These are phyloP conservation scores for Cenchrus americanus DNA, from an alignment of 176 grass and related monocot genomes.

Conservation along the genomic window DNA sequence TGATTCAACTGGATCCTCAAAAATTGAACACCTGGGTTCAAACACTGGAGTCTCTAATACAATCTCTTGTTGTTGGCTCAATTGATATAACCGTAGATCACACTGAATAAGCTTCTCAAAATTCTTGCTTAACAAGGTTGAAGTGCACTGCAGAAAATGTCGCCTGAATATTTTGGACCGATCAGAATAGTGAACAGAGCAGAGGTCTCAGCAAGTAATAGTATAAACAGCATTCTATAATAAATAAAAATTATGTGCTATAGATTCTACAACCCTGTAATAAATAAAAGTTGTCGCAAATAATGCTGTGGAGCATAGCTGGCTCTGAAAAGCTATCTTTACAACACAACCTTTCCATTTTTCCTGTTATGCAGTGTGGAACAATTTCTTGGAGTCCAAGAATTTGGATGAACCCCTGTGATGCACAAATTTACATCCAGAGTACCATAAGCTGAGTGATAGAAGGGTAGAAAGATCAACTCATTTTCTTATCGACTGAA, in stretches of 20 bases:
- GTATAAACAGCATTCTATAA: background rate
- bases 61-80: constrained; percentile 82
- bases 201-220: constrained; percentile 5
- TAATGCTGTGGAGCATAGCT: background rate
- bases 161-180: constrained; percentile 57
- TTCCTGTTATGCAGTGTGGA: background rate
- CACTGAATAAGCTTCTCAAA: constrained; percentile 98
- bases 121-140: constrained; percentile 80
- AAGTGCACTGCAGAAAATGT: constrained; percentile 83
- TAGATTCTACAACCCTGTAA: background rate
- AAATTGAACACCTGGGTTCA: constrained; percentile 81
- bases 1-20: constrained; percentile 73
- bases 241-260: background rate
- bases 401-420: constrained; percentile 3
- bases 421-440: background rate
- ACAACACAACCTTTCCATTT: background rate
- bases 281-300: background rate
- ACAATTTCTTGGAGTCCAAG: background rate
- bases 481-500: background rate
- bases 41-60: constrained; percentile 71
- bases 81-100: constrained; percentile 69
- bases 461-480: background rate
- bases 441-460: background rate
- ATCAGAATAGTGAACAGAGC: constrained; percentile 3
- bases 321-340: background rate